A percentile compares a stretch with the other conserved stretches of the same genome.
Evolutionary conservation across 306 rosid genomes (phyloP).

Genomic region (Oemleria cerasiformis): DNA sequence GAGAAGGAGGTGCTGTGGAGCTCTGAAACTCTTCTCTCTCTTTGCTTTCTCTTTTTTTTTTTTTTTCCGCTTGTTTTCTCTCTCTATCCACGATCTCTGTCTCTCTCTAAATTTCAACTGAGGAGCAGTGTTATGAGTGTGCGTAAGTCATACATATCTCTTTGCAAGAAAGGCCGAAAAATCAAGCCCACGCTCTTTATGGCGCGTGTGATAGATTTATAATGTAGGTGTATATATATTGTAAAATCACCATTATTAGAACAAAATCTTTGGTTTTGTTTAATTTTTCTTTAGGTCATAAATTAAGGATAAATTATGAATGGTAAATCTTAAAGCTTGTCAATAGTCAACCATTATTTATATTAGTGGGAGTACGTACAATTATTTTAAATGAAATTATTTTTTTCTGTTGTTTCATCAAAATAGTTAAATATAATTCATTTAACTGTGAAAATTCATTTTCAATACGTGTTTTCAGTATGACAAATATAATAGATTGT

Average conservation of each 20-base stretch:
- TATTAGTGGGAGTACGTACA: no score
- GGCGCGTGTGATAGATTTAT: conserved; percentile 18
- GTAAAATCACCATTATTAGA: neutral
- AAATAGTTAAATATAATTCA: no score
- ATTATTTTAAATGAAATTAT: no score
- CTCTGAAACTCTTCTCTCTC: conserved; percentile 4
- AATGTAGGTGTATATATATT: rapidly evolving
- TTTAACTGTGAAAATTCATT: no score
- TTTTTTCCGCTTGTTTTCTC: neutral
- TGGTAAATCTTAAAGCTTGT: no score
- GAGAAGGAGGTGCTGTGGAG: conserved; percentile 21
- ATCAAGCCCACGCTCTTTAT: conserved; percentile 26
- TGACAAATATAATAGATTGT: no score
- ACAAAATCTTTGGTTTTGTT: neutral
- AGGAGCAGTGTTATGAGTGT: neutral
- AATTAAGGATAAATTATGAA: neutral
- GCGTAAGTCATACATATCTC: conserved; percentile 36
- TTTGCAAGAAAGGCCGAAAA: conserved; percentile 7
- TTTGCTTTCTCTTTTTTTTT: neutral
- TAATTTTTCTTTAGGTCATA: neutral
- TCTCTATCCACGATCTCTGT: neutral
- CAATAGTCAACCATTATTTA: no score
- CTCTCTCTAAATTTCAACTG: conserved; percentile 6
- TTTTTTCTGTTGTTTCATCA: no score
- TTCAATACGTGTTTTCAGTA: no score